These are phyloP conservation scores for Backusella tarrabulga DNA, from an alignment of 192 early-diverging fungal genomes.

Conservation along the genomic window DNA sequence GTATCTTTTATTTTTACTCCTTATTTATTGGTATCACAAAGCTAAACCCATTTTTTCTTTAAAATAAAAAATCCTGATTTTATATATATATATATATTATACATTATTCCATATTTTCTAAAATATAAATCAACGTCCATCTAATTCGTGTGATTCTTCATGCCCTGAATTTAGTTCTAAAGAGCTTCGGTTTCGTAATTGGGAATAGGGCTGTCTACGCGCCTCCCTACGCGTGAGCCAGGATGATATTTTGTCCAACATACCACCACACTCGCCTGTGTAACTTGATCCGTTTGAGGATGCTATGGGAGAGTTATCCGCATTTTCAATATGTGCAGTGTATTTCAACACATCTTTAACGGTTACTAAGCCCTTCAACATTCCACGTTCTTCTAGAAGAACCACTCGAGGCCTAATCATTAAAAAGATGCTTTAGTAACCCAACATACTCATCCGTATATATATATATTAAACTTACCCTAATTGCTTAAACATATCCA, in stretches of 20 bases:
- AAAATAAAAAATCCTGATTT: neutral
- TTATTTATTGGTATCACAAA: neutral
- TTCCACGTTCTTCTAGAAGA: conserved; percentile 62
- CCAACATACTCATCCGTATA: neutral
- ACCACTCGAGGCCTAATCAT: conserved; percentile 59
- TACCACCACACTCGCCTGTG: conserved; percentile 5
- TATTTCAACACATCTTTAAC: conserved; percentile 75
- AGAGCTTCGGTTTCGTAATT: conserved; percentile 11
- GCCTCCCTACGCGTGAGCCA: neutral
- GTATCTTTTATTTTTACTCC: neutral
- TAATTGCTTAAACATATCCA: conserved; percentile 84
- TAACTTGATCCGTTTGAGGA: neutral
- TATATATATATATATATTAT: neutral
- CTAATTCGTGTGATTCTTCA: neutral
- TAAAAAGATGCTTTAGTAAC: neutral
- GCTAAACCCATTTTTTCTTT: neutral
- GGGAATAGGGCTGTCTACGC: conserved; percentile 2
- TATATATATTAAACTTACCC: conserved; percentile 39
- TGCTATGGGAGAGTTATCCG: neutral
- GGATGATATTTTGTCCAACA: conserved; percentile 1
- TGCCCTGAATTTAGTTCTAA: neutral
- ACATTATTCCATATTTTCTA: neutral
- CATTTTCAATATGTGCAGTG: conserved; percentile 47
- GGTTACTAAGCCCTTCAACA: conserved; percentile 67
- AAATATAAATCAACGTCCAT: neutral